Conservation (phyloP, 148 eudicot species). For the Suaeda aralocaspica region DNA sequence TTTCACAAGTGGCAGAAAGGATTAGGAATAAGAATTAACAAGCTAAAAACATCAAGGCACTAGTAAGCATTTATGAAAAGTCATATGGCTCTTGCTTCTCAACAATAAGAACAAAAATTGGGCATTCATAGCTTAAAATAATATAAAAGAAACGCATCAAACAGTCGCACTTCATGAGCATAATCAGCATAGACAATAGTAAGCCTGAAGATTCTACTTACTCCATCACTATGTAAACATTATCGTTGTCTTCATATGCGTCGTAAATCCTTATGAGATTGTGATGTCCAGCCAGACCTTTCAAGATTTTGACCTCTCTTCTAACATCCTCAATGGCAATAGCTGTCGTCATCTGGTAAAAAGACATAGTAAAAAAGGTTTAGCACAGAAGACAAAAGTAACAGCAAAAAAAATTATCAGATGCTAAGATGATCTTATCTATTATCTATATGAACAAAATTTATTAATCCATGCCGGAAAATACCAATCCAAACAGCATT, state of each 20-base stretch:
- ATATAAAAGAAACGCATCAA: not conserved
- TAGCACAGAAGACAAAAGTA: not conserved
- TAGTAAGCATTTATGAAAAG: not conserved
- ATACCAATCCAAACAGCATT: not conserved
- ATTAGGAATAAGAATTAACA: not conserved
- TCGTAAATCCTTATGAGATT: constrained; percentile 78
- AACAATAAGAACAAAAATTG: not conserved
- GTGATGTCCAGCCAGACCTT: constrained; percentile 76
- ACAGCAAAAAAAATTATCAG: not conserved
- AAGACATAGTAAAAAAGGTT: constrained; percentile 15
- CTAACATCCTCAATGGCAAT: constrained; percentile 96
- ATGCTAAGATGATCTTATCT: not conserved
- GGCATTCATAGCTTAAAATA: not conserved
- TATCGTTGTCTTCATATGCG: constrained; percentile 84
- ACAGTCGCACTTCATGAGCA: not conserved
- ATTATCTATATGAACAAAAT: not conserved
- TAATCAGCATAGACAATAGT: not conserved
- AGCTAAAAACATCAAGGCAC: constrained; percentile 2
- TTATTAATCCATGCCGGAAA: not conserved
- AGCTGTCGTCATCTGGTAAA: constrained; percentile 85
- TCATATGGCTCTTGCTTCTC: not conserved
- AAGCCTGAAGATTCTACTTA: constrained; percentile 34
- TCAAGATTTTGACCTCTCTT: constrained; percentile 85
- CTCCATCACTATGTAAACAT: constrained; percentile 97
- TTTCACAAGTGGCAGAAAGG: not conserved